Evolutionary conservation across 495 filamentous ascomycete species (phyloP).

Genomic region (Cladorrhinum samala): DNA sequence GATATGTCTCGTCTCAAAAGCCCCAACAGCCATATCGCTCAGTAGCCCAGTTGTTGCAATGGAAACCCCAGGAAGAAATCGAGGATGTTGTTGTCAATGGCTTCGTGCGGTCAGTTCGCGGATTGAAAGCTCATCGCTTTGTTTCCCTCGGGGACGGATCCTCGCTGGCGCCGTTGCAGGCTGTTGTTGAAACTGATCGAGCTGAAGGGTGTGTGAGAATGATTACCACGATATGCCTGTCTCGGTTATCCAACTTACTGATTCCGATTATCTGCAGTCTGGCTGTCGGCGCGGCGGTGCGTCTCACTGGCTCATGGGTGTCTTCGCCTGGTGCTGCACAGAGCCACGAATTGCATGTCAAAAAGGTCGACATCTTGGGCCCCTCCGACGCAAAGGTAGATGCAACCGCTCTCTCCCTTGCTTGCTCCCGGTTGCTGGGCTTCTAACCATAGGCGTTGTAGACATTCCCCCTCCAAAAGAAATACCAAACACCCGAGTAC

Average conservation of each 20-base stretch:
- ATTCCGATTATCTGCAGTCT: conserved; percentile 50
- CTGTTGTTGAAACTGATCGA: conserved; percentile 66
- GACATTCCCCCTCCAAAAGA: conserved; percentile 89
- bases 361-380: conserved; percentile 63
- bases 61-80: conserved; percentile 21
- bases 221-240: conserved; percentile 17
- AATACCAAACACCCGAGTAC: conserved; percentile 85
- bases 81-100: conserved; percentile 56
- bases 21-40: conserved; percentile 8
- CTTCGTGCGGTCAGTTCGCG: conserved; percentile 58
- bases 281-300: conserved; percentile 71
- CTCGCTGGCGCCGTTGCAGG: conserved; percentile 71
- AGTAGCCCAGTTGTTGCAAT: conserved; percentile 27
- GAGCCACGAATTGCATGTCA: conserved; percentile 71
- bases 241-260: conserved; percentile 20
- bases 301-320: conserved; percentile 73
- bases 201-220: conserved; percentile 64
- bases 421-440: not conserved
- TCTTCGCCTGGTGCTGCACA: conserved; percentile 66
- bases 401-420: conserved; percentile 1
- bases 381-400: conserved; percentile 70
- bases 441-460: conserved; percentile 33
- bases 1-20: conserved; percentile 17
- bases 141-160: conserved; percentile 86
- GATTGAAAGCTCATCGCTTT: conserved; percentile 74